Percentiles rank a stretch among this genome's conserved stretches.
These are phyloP conservation scores for Bruguiera hainesii DNA, from an alignment of 441 rosid genomes.

Conservation along the genomic window DNA sequence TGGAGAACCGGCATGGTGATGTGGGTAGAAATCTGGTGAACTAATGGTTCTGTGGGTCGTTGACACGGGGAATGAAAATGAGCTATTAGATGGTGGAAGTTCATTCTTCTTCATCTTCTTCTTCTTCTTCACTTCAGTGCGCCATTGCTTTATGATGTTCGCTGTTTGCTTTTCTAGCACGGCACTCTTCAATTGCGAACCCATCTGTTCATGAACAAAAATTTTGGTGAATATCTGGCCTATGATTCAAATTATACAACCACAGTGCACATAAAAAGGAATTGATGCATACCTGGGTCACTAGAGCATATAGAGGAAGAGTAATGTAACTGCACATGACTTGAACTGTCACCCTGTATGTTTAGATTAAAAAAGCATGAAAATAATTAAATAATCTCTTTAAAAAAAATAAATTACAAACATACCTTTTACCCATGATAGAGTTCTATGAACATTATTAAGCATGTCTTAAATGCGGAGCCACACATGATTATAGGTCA, in stretches of 20 bases:
- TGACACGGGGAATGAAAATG: background rate
- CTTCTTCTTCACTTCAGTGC: slow-evolving; percentile 35
- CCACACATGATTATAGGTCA: too few relatives aligned
- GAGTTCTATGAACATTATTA: too few relatives aligned
- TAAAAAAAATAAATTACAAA: background rate
- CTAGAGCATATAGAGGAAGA: slow-evolving; percentile 71
- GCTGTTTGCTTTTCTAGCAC: slow-evolving; percentile 41
- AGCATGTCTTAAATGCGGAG: too few relatives aligned
- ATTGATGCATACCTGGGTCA: slow-evolving; percentile 46
- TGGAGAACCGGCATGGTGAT: background rate
- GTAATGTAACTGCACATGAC: slow-evolving; percentile 68
- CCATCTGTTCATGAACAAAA: slow-evolving; percentile 42
- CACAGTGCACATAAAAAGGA: background rate
- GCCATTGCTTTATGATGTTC: slow-evolving; percentile 44
- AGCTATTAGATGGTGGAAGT: background rate
- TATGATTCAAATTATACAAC: background rate
- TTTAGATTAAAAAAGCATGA: background rate
- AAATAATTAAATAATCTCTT: background rate
- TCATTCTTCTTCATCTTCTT: slow-evolving; percentile 21
- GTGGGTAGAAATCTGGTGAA: background rate
- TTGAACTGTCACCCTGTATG: slow-evolving; percentile 49
- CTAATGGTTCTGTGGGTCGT: background rate
- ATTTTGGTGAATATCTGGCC: background rate
- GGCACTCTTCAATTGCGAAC: slow-evolving; percentile 51
- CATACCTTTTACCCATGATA: background rate